phyloP scores from a whole-genome alignment of 371 early-diverging fungal genomes.

The Mucor mucedo region DNA sequence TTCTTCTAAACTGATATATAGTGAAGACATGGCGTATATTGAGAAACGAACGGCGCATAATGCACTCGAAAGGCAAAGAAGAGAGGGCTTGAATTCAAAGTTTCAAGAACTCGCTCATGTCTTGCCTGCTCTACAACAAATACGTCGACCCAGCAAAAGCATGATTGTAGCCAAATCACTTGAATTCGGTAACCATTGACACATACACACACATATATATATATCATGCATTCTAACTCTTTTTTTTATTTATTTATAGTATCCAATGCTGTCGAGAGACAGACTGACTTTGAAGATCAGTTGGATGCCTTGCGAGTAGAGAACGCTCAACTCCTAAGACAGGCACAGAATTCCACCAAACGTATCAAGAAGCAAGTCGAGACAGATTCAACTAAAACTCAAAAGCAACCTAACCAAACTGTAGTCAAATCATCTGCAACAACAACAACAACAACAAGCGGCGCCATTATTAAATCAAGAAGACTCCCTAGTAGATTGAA shows the following conservation, averaged over 20 bases:
- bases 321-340: slow-evolving; percentile 39
- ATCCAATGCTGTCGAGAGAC: slow-evolving; percentile 28
- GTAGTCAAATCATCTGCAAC: background rate
- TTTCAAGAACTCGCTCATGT: slow-evolving; percentile 82
- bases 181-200: slow-evolving; percentile 53
- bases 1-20: background rate
- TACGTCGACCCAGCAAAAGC: slow-evolving; percentile 78
- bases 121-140: slow-evolving; percentile 74
- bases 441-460: too few relatives aligned
- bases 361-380: slow-evolving; percentile 11
- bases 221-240: background rate
- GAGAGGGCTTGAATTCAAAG: slow-evolving; percentile 76
- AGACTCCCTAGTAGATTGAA: slow-evolving; percentile 8
- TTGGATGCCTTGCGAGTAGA: slow-evolving; percentile 35
- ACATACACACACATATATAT: too few relatives aligned
- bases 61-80: slow-evolving; percentile 79
- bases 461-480: background rate
- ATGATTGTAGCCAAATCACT: slow-evolving; percentile 80
- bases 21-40: slow-evolving; percentile 21
- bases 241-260: slow-evolving; percentile 22
- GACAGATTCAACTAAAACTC: background rate
- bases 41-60: slow-evolving; percentile 80
- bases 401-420: background rate
- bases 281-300: slow-evolving; percentile 31
- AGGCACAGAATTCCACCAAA: slow-evolving; percentile 25